Percentiles rank a stretch among this genome's conserved stretches.
Evolutionary conservation across 2,329 filamentous ascomycete species (phyloP).

Genomic region (Penicillium verrucosum): DNA sequence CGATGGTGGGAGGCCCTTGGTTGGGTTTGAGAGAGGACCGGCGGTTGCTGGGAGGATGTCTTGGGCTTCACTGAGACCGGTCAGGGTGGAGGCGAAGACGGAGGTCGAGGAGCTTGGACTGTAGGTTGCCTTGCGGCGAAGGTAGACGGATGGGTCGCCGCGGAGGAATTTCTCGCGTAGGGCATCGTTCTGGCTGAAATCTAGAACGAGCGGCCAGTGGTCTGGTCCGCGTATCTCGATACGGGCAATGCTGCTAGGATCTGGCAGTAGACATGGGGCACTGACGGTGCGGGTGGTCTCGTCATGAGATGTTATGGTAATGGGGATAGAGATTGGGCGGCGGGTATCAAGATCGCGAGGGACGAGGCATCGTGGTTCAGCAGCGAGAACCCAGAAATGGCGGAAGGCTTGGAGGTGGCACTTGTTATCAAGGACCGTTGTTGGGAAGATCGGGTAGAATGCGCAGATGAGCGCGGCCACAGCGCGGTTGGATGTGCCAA

Average conservation of each 20-base stretch:
- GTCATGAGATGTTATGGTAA: conserved; percentile 61
- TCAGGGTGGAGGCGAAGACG: conserved; percentile 70
- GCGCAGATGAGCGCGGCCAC: conserved; percentile 82
- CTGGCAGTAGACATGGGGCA: conserved; percentile 57
- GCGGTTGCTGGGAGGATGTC: conserved; percentile 37
- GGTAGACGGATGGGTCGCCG: conserved; percentile 68
- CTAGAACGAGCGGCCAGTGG: conserved; percentile 79
- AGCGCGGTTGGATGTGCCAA: conserved; percentile 82
- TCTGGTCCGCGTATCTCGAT: conserved; percentile 48
- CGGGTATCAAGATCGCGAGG: conserved; percentile 82
- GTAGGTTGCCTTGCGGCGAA: conserved; percentile 66
- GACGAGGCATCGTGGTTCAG: conserved; percentile 83
- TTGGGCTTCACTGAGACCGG: conserved; percentile 65
- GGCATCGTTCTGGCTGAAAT: conserved; percentile 63
- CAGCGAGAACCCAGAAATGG: conserved; percentile 94
- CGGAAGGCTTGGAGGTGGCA: conserved; percentile 94
- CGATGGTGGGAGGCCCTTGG: conserved; percentile 26
- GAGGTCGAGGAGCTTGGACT: conserved; percentile 54
- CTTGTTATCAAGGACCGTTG: conserved; percentile 85
- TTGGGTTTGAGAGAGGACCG: conserved; percentile 20
- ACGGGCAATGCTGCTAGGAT: conserved; percentile 38
- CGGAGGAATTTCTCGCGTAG: conserved; percentile 62
- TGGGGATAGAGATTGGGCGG: conserved; percentile 70
- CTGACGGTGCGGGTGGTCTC: conserved; percentile 37
- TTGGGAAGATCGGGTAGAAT: conserved; percentile 92